A percentile compares a stretch with the other conserved stretches of the same genome.
These are phyloP conservation scores for Cladosporium sp. DNA, from an alignment of 2,329 filamentous ascomycete species.

Conservation along the genomic window DNA sequence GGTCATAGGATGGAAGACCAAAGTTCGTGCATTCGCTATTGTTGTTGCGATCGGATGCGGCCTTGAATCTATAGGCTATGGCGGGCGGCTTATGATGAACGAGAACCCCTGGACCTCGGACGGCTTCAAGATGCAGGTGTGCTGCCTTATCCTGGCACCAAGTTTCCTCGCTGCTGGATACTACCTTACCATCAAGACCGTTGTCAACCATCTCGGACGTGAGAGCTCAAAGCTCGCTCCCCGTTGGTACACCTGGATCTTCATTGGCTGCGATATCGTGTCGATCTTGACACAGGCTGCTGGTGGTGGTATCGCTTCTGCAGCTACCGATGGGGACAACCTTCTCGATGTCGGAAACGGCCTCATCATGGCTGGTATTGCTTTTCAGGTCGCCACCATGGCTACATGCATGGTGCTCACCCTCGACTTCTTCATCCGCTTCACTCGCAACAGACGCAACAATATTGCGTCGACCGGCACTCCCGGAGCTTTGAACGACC, in stretches of 20 bases:
- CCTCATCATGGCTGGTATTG: slow-evolving; percentile 49
- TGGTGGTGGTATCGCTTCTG: slow-evolving; percentile 45
- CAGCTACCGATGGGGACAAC: slow-evolving; percentile 33
- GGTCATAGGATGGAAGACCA: slow-evolving; percentile 37
- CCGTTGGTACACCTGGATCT: slow-evolving; percentile 50
- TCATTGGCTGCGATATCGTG: slow-evolving; percentile 51
- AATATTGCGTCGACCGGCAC: not conserved
- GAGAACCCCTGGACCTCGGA: slow-evolving; percentile 50
- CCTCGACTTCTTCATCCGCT: slow-evolving; percentile 40
- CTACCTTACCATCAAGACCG: slow-evolving; percentile 50
- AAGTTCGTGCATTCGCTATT: slow-evolving; percentile 43
- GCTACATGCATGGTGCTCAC: slow-evolving; percentile 44
- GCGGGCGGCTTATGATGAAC: slow-evolving; percentile 55
- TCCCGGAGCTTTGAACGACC: slow-evolving; percentile 33
- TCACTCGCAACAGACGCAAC: slow-evolving; percentile 10
- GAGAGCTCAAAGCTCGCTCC: slow-evolving; percentile 45
- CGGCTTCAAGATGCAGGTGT: slow-evolving; percentile 53
- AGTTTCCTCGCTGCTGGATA: slow-evolving; percentile 49
- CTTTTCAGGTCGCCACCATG: slow-evolving; percentile 47
- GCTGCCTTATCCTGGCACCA: slow-evolving; percentile 56
- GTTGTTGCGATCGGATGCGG: slow-evolving; percentile 43
- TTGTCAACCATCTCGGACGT: slow-evolving; percentile 46
- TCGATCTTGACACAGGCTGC: slow-evolving; percentile 48
- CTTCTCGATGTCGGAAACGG: slow-evolving; percentile 42
- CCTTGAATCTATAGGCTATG: slow-evolving; percentile 56